phyloP scores from a whole-genome alignment of 2,329 filamentous ascomycete genomes.

The Sclerotinia minor region DNA sequence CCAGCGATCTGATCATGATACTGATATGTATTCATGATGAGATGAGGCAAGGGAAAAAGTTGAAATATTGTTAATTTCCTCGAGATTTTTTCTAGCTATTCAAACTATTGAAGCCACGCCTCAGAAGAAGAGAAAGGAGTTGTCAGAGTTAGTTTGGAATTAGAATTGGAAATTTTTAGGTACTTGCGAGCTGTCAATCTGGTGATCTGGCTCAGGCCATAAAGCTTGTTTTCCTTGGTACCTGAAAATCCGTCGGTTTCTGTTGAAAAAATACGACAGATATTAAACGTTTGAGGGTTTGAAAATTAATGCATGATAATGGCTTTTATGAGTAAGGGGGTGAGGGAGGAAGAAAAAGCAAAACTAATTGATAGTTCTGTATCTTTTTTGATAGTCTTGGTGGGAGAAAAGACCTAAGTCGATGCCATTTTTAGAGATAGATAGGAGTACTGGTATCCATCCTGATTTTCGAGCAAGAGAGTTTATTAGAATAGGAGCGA shows the following conservation, averaged over 20 bases:
- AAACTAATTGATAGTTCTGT: background rate
- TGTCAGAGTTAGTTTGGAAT: background rate
- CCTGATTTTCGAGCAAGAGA: background rate
- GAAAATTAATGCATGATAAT: background rate
- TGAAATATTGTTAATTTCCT: background rate
- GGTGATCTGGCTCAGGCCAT: background rate
- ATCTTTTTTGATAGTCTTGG: background rate
- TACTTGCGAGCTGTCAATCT: slow-evolving; percentile 2
- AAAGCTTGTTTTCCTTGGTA: slow-evolving; percentile 13
- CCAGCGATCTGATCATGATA: slow-evolving; percentile 5
- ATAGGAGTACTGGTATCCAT: background rate
- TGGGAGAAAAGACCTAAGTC: background rate
- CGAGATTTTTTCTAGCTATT: background rate
- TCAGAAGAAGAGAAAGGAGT: background rate
- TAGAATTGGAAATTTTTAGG: background rate
- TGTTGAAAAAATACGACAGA: slow-evolving; percentile 1
- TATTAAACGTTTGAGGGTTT: background rate
- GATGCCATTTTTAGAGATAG: slow-evolving; percentile 6
- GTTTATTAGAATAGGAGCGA: background rate
- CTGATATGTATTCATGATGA: slow-evolving; percentile 11
- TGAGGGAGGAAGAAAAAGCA: background rate
- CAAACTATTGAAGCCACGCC: slow-evolving; percentile 24
- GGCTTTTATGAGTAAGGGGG: slow-evolving; percentile 6
- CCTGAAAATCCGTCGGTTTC: background rate
- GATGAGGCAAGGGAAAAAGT: slow-evolving; percentile 14